phyloP scores from a whole-genome alignment of 2,329 filamentous ascomycete species.

The Penicillium capsulatum region DNA sequence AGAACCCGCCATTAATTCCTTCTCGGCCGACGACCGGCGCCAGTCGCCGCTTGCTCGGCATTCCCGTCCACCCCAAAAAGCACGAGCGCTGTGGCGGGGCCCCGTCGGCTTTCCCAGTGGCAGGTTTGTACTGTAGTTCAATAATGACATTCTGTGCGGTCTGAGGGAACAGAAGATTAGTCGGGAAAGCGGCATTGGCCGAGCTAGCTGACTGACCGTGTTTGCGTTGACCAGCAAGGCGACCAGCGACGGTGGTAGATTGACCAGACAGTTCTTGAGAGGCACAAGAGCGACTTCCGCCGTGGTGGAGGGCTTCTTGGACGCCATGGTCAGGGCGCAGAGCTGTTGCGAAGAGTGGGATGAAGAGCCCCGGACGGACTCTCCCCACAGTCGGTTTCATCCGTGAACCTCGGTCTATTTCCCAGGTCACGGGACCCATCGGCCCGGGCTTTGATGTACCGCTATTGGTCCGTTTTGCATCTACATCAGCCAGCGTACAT shows the following conservation, averaged over 20 bases:
- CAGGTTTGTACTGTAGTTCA: conserved; percentile 73
- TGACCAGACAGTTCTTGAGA: conserved; percentile 91
- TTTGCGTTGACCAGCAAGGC: conserved; percentile 83
- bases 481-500: no score
- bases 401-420: conserved; percentile 13
- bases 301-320: conserved; percentile 56
- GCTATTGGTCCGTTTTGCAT: no score
- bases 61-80: conserved; percentile 94
- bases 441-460: no score
- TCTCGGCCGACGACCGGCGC: conserved; percentile 70
- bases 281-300: conserved; percentile 83
- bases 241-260: conserved; percentile 80
- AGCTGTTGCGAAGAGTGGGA: conserved; percentile 11
- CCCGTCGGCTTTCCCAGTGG: conserved; percentile 49
- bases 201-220: conserved; percentile 58
- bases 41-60: conserved; percentile 84
- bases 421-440: conserved; percentile 12
- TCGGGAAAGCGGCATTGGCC: conserved; percentile 7
- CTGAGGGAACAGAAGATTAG: conserved; percentile 45
- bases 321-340: conserved; percentile 36
- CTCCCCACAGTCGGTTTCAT: conserved; percentile 24
- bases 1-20: conserved; percentile 60
- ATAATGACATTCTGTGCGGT: conserved; percentile 93
- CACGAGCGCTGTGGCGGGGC: conserved; percentile 62
- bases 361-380: conserved; percentile 18